Evolutionary conservation across 179 eudicot species (phyloP).

Genomic region (Spergularia azorica): DNA sequence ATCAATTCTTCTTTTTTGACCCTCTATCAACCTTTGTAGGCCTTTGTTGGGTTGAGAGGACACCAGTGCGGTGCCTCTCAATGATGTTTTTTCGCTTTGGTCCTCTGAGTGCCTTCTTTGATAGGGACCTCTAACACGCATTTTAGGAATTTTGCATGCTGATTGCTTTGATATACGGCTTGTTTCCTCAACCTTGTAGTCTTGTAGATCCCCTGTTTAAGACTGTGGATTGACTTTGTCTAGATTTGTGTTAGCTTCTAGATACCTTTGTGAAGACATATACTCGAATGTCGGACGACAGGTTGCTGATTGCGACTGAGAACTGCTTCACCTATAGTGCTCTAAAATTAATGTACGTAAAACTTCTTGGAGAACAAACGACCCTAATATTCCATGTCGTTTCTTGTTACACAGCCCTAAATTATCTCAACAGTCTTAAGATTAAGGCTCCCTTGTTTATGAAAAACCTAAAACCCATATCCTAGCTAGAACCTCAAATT

Average conservation of each 20-base stretch:
- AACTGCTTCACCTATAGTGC: not conserved
- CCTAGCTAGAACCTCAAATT: no score
- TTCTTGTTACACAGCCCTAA: no score
- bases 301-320: slow-evolving; percentile 10
- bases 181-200: slow-evolving; percentile 22
- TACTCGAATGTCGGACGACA: not conserved
- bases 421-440: no score
- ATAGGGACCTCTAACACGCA: slow-evolving; percentile 22
- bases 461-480: no score
- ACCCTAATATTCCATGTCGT: not conserved
- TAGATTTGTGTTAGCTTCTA: slow-evolving; percentile 19
- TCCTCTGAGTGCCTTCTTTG: slow-evolving; percentile 27
- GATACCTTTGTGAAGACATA: slow-evolving; percentile 10
- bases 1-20: slow-evolving; percentile 22
- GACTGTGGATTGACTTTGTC: slow-evolving; percentile 18
- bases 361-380: not conserved
- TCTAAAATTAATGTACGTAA: not conserved
- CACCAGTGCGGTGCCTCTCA: slow-evolving; percentile 34
- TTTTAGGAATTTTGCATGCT: slow-evolving; percentile 21
- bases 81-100: slow-evolving; percentile 35
- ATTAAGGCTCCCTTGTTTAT: no score
- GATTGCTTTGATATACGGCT: slow-evolving; percentile 18
- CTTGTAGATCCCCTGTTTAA: slow-evolving; percentile 19
- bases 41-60: slow-evolving; percentile 45
- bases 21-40: slow-evolving; percentile 35